These are phyloP conservation scores for Quillaja saponaria DNA, from an alignment of 306 rosid species.

Conservation along the genomic window DNA sequence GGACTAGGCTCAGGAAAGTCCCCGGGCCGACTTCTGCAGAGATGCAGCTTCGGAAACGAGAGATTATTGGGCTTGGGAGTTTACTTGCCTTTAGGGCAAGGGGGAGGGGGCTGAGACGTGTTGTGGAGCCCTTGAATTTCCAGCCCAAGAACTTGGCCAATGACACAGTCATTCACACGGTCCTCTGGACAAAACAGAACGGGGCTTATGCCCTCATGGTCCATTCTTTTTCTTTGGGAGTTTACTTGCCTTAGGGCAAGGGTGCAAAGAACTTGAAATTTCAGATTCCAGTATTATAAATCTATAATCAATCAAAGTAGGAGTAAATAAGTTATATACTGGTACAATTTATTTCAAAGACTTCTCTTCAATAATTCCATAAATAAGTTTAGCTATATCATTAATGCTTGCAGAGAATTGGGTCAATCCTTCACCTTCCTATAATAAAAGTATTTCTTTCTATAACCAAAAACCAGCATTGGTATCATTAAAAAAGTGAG, in stretches of 20 bases:
- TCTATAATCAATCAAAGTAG: no score
- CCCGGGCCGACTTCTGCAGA: constrained; percentile 23
- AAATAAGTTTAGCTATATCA: constrained; percentile 3
- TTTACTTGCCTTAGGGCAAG: no score
- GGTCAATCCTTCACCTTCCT: background rate
- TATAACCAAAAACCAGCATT: no score
- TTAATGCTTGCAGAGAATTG: constrained; percentile 17
- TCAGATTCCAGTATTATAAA: no score
- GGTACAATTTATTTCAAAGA: no score
- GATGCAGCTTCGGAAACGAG: constrained; percentile 29
- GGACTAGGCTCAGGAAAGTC: constrained; percentile 39
- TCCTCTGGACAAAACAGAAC: constrained; percentile 27
- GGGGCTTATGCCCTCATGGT: constrained; percentile 38
- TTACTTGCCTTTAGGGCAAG: background rate
- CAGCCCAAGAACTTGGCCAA: constrained; percentile 19
- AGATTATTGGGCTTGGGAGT: background rate
- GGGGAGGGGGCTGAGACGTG: constrained; percentile 42
- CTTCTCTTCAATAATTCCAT: background rate
- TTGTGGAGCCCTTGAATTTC: constrained; percentile 30
- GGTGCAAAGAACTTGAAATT: no score
- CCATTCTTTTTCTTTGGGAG: background rate
- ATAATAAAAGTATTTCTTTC: no score
- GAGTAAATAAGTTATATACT: no score
- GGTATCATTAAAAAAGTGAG: no score
- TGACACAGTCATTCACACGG: constrained; percentile 33